Evolutionary conservation across 2,329 filamentous ascomycete species (phyloP).

Genomic region (Leptodontidium sp.): DNA sequence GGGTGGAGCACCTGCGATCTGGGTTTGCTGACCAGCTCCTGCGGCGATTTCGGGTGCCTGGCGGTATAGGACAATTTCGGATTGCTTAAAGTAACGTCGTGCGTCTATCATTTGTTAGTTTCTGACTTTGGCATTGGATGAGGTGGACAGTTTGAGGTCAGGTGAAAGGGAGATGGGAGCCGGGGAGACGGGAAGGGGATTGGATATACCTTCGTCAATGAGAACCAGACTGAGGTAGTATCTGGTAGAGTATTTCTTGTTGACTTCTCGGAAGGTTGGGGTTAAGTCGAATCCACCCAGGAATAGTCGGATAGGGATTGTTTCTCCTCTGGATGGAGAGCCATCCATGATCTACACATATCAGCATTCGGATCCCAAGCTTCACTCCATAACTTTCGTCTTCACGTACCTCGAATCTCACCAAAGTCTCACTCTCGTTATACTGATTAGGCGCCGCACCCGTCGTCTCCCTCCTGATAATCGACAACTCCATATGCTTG

Average conservation of each 20-base stretch:
- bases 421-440: constrained; percentile 98
- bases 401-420: constrained; percentile 82
- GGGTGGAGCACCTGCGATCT: constrained; percentile 46
- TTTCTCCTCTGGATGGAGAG: constrained; percentile 91
- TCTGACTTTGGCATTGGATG: constrained; percentile 18
- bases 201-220: constrained; percentile 81
- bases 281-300: constrained; percentile 97
- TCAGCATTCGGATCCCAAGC: not conserved
- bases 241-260: constrained; percentile 99
- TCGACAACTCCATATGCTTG: constrained; percentile 99
- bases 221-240: constrained; percentile 97
- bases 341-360: constrained; percentile 89
- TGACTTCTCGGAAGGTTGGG: constrained; percentile 97
- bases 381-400: not conserved
- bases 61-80: constrained; percentile 95
- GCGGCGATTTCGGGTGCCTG: constrained; percentile 70
- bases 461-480: constrained; percentile 95
- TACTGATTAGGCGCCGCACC: constrained; percentile 98
- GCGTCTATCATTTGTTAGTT: constrained; percentile 69
- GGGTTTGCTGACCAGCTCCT: constrained; percentile 46
- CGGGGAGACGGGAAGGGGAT: not conserved
- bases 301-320: constrained; percentile 96
- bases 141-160: not conserved
- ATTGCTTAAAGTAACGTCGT: constrained; percentile 98
- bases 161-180: not conserved